These are phyloP conservation scores for Hyphopichia homilentoma DNA, from an alignment of 805 yeast genomes.

Conservation along the genomic window DNA sequence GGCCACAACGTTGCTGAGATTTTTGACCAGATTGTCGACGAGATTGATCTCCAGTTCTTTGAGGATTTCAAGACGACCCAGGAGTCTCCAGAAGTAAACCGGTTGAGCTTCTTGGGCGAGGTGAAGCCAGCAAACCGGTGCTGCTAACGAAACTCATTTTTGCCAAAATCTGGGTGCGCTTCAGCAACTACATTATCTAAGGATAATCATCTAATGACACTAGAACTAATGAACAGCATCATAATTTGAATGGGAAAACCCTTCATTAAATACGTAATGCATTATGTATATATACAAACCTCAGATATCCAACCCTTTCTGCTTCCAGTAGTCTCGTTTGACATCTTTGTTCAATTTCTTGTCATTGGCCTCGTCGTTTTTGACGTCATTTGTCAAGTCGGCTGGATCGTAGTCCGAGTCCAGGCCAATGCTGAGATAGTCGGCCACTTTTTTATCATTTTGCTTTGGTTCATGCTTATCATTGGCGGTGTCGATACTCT, in stretches of 20 bases:
- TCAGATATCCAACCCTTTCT: constrained; percentile 33
- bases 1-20: constrained; percentile 54
- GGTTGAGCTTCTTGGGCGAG: constrained; percentile 5
- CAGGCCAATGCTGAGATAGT: constrained; percentile 17
- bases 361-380: constrained; percentile 6
- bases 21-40: constrained; percentile 28
- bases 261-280: no score
- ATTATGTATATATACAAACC: neutral
- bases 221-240: no score
- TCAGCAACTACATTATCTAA: no score
- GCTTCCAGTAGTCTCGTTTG: constrained; percentile 39
- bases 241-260: no score
- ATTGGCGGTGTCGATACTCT: constrained; percentile 4
- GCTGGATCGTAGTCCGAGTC: constrained; percentile 12
- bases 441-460: constrained; percentile 12
- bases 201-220: no score
- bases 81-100: neutral
- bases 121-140: no score
- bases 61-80: constrained; percentile 13
- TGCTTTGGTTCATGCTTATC: constrained; percentile 2
- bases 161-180: no score
- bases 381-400: constrained; percentile 8
- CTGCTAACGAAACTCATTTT: no score
- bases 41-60: constrained; percentile 28
- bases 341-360: constrained; percentile 28